Percentiles rank a stretch among this genome's conserved stretches.
Evolutionary conservation across 176 grass and related monocot genomes (phyloP).

Genomic region (Rhynchospora tenuis): DNA sequence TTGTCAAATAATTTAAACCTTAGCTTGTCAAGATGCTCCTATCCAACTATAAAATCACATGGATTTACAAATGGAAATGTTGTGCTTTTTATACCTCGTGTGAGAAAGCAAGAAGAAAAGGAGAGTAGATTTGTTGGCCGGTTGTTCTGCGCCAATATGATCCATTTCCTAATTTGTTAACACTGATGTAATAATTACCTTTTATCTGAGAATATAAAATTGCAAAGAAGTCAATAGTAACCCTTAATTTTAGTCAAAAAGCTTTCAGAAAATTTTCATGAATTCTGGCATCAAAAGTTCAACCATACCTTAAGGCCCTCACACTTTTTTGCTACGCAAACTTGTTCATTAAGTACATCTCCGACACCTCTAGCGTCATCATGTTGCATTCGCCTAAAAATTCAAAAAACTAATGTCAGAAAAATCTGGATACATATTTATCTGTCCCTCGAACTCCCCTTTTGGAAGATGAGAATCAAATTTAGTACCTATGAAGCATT

Average conservation of each 20-base stretch:
- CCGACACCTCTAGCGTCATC: slow-evolving; percentile 69
- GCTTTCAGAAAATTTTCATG: not conserved
- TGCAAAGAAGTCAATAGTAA: not conserved
- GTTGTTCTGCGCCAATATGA: slow-evolving; percentile 65
- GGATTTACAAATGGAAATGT: not conserved
- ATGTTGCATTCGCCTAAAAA: slow-evolving; percentile 49
- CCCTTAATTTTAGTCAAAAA: not conserved
- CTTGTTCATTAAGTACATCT: slow-evolving; percentile 63
- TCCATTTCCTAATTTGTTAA: slow-evolving; percentile 63
- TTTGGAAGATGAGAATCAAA: not conserved
- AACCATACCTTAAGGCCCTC: slow-evolving; percentile 60
- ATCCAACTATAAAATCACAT: not conserved
- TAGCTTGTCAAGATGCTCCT: too few relatives aligned
- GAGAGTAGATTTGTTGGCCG: slow-evolving; percentile 83
- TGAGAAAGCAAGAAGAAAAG: slow-evolving; percentile 81
- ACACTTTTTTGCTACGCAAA: slow-evolving; percentile 52
- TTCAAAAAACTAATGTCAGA: not conserved
- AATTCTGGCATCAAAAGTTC: not conserved
- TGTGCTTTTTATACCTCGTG: slow-evolving; percentile 44
- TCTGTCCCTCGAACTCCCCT: not conserved
- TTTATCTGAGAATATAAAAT: slow-evolving; percentile 34
- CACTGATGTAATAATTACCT: slow-evolving; percentile 71
- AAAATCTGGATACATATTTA: not conserved
- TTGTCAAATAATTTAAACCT: too few relatives aligned
- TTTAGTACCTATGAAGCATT: slow-evolving; percentile 74